A percentile compares a stretch with the other conserved stretches of the same genome.
These are phyloP conservation scores for Blastobotrys malaysiensis DNA, from an alignment of 1,139 yeast species.

Conservation along the genomic window DNA sequence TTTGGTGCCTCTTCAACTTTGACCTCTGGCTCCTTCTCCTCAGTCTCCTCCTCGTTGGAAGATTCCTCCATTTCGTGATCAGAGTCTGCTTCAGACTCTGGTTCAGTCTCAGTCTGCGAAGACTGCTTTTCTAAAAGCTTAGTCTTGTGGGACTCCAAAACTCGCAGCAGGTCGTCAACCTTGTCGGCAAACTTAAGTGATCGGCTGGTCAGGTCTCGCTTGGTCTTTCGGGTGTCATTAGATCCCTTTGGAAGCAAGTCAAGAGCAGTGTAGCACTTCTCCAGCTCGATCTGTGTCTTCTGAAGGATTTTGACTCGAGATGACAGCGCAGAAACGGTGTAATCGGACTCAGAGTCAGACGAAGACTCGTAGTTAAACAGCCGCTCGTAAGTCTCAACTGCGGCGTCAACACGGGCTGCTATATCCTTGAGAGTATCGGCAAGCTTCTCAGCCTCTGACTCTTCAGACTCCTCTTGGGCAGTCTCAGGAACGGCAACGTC, in stretches of 20 bases:
- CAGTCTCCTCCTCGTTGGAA: not conserved
- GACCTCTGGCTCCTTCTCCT: not conserved
- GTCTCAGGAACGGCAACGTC: not conserved
- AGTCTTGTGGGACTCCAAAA: conserved; percentile 17
- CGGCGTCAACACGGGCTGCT: conserved; percentile 17
- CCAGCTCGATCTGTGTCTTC: conserved; percentile 22
- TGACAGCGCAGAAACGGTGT: conserved; percentile 12
- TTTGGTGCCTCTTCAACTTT: conserved; percentile 1
- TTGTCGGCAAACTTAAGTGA: conserved; percentile 24
- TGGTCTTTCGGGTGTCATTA: conserved; percentile 16
- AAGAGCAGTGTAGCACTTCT: conserved; percentile 22
- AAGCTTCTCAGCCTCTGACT: conserved; percentile 1
- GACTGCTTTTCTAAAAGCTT: conserved; percentile 11
- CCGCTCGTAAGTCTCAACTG: conserved; percentile 22
- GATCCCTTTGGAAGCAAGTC: conserved; percentile 18
- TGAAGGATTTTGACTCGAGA: conserved; percentile 26
- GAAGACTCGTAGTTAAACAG: conserved; percentile 17
- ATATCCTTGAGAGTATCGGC: conserved; percentile 7
- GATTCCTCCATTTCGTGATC: conserved; percentile 5
- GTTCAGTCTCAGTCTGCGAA: conserved; percentile 7
- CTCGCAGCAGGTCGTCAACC: conserved; percentile 23
- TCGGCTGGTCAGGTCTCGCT: conserved; percentile 21
- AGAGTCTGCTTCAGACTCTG: conserved; percentile 7
- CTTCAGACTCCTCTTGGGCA: not conserved
- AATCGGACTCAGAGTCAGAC: conserved; percentile 9